A percentile compares a stretch with the other conserved stretches of the same genome.
Evolutionary conservation across 306 rosid genomes (phyloP).

Genomic region (Mucuna pruriens): DNA sequence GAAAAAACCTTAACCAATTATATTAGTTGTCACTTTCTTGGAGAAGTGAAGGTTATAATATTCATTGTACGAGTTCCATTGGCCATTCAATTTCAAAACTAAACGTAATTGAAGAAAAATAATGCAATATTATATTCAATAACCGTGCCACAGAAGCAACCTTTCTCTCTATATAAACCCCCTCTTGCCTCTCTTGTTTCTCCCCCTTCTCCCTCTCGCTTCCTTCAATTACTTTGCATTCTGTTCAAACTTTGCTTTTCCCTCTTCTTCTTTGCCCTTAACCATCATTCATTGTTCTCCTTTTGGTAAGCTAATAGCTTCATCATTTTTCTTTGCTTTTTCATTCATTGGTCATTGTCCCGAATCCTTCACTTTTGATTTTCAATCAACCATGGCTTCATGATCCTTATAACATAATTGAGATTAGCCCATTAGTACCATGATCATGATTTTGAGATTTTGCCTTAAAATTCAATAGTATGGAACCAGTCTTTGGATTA

Average conservation of each 20-base stretch:
- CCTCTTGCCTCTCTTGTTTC: slow-evolving; percentile 41
- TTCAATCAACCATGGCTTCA: slow-evolving; percentile 32
- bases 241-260: slow-evolving; percentile 41
- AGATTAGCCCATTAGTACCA: background rate
- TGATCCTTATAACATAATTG: slow-evolving; percentile 8
- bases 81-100: slow-evolving; percentile 34
- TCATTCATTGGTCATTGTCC: slow-evolving; percentile 1
- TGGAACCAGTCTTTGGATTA: background rate
- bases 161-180: slow-evolving; percentile 65
- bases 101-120: slow-evolving; percentile 40
- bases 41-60: slow-evolving; percentile 21
- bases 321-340: background rate
- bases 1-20: slow-evolving; percentile 18
- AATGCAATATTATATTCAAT: slow-evolving; percentile 30
- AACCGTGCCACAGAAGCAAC: slow-evolving; percentile 34
- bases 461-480: slow-evolving; percentile 5
- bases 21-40: slow-evolving; percentile 50
- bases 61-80: slow-evolving; percentile 32
- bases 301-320: slow-evolving; percentile 50
- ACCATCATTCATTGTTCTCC: background rate
- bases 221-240: slow-evolving; percentile 33
- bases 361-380: slow-evolving; percentile 22
- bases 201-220: slow-evolving; percentile 57
- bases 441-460: slow-evolving; percentile 25
- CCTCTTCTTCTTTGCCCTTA: slow-evolving; percentile 32